phyloP scores from a whole-genome alignment of 495 filamentous ascomycete species.

The Rhizodiscina lignyota region DNA sequence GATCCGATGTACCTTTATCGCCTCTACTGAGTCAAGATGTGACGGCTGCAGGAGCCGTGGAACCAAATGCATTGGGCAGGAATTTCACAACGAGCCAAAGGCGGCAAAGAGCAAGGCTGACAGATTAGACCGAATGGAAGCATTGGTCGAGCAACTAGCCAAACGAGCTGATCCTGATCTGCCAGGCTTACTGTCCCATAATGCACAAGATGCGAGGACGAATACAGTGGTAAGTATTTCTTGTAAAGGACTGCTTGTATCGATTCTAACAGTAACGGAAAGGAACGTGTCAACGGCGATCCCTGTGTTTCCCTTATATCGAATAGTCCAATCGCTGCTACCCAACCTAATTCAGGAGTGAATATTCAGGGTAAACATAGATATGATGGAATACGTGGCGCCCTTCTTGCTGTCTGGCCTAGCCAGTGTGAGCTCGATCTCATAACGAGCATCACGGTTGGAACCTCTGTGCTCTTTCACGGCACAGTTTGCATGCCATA shows the following conservation, averaged over 20 bases:
- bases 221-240: no score
- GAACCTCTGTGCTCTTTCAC: conserved; percentile 2
- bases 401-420: conserved; percentile 5
- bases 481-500: conserved; percentile 5
- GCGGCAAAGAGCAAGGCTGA: conserved; percentile 7
- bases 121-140: conserved; percentile 18
- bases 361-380: background rate
- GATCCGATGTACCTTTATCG: conserved; percentile 6
- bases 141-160: conserved; percentile 16
- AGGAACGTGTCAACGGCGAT: no score
- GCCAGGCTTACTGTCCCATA: no score
- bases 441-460: conserved; percentile 4
- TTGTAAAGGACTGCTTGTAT: no score
- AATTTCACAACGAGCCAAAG: conserved; percentile 3
- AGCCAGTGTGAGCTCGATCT: conserved; percentile 6
- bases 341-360: background rate
- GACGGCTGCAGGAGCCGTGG: conserved; percentile 4
- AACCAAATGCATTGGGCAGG: conserved; percentile 6
- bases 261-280: no score
- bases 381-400: conserved; percentile 1
- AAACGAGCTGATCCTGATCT: no score
- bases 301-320: no score
- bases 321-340: no score
- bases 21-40: conserved; percentile 1
- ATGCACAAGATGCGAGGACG: no score